phyloP scores from a whole-genome alignment of 192 early-diverging fungal species.

The Coemansia sp. region DNA sequence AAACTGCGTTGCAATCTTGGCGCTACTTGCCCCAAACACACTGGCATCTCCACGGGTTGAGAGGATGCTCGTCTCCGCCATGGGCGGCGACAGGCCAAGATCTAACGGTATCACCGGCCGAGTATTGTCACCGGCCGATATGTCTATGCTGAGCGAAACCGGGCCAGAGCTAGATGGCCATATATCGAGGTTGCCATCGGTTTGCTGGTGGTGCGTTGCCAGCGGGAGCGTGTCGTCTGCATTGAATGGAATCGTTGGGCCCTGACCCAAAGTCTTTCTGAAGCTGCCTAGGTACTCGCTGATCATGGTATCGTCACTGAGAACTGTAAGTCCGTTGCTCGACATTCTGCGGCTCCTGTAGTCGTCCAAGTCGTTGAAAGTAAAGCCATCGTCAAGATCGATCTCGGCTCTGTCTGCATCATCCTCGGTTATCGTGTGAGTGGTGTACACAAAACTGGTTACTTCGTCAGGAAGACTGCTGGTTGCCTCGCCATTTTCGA shows the following conservation, averaged over 20 bases:
- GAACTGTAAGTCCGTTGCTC: slow-evolving; percentile 32
- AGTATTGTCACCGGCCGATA: slow-evolving; percentile 3
- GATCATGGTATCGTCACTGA: slow-evolving; percentile 31
- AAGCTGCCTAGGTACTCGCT: slow-evolving; percentile 29
- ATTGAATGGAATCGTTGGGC: slow-evolving; percentile 24
- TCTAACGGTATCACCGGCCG: slow-evolving; percentile 16
- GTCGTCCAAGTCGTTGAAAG: slow-evolving; percentile 34
- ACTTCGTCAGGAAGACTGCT: slow-evolving; percentile 27
- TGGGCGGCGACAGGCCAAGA: slow-evolving; percentile 11
- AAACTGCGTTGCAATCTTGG: slow-evolving; percentile 12
- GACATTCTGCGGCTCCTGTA: slow-evolving; percentile 25
- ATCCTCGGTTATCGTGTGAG: slow-evolving; percentile 30
- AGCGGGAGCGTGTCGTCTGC: slow-evolving; percentile 30
- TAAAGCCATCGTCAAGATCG: slow-evolving; percentile 29
- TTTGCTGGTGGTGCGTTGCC: slow-evolving; percentile 16
- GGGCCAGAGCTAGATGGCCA: slow-evolving; percentile 41
- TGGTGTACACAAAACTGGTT: slow-evolving; percentile 39
- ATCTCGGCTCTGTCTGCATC: slow-evolving; percentile 14
- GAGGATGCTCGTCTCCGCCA: neutral
- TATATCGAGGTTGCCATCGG: slow-evolving; percentile 30
- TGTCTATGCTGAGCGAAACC: slow-evolving; percentile 10
- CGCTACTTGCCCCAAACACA: neutral
- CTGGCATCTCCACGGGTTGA: slow-evolving; percentile 3
- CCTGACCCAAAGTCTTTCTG: slow-evolving; percentile 14
- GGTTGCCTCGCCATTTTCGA: neutral